Conservation (phyloP, 352 stramenopile genomes). For the Globisporangium cystogenes region DNA sequence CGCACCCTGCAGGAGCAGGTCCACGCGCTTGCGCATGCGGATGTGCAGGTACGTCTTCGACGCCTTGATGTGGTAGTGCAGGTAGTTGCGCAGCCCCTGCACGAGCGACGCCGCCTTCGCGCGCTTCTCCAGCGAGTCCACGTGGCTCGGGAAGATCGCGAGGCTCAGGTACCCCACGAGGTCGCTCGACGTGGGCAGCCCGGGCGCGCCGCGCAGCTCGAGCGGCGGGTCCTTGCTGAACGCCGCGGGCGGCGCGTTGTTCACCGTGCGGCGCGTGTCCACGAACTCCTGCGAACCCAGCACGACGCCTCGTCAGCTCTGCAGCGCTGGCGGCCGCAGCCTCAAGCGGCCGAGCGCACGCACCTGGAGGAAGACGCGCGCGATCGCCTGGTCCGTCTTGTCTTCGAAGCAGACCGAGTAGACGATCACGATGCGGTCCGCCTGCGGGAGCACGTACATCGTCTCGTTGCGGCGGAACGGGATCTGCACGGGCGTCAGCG, state of each 20-base stretch:
- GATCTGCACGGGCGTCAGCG: conserved; percentile 67
- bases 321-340: neutral
- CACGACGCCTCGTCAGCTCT: neutral
- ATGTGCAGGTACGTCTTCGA: conserved; percentile 96
- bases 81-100: conserved; percentile 89
- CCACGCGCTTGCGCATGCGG: conserved; percentile 93
- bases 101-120: conserved; percentile 86
- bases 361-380: conserved; percentile 87
- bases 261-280: conserved; percentile 89
- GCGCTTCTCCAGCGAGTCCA: conserved; percentile 84
- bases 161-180: conserved; percentile 89
- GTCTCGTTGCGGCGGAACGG: conserved; percentile 84
- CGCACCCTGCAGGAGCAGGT: conserved; percentile 87
- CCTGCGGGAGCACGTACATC: conserved; percentile 82
- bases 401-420: conserved; percentile 93
- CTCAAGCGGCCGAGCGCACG: neutral
- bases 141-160: conserved; percentile 87
- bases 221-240: conserved; percentile 90
- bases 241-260: conserved; percentile 89
- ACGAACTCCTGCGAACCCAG: conserved; percentile 81
- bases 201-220: conserved; percentile 69
- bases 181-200: conserved; percentile 51
- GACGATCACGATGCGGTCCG: conserved; percentile 88
- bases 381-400: conserved; percentile 89
- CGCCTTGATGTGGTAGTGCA: conserved; percentile 96